These are phyloP conservation scores for Populus hybrid DNA, from an alignment of 441 rosid genomes.

Conservation along the genomic window DNA sequence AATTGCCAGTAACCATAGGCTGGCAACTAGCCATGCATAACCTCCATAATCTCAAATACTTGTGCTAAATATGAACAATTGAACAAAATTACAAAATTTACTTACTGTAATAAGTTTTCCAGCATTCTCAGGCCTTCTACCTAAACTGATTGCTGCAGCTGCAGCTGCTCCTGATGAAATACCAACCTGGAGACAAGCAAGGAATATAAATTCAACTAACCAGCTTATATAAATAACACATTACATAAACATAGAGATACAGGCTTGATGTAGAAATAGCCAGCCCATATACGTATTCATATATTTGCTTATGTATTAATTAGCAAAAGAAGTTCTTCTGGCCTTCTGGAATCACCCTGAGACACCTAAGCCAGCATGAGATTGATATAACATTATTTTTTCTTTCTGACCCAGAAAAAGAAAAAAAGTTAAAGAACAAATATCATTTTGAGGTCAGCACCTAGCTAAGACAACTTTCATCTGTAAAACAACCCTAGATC, in stretches of 20 bases:
- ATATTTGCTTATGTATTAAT: background rate
- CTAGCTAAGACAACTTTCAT: background rate
- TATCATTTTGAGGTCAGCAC: background rate
- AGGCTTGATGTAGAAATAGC: background rate
- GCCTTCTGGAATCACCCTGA: background rate
- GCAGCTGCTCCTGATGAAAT: constrained; percentile 97
- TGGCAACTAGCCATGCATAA: background rate
- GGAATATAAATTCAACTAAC: constrained; percentile 1
- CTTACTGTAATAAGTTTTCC: constrained; percentile 87
- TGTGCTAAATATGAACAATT: background rate
- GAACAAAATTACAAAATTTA: background rate
- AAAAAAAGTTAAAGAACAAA: background rate
- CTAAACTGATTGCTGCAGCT: constrained; percentile 76
- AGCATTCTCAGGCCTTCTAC: constrained; percentile 78
- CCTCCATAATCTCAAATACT: background rate
- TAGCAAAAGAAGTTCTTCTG: background rate
- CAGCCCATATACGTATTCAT: background rate
- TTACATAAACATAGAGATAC: background rate
- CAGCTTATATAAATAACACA: background rate
- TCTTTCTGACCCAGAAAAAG: background rate
- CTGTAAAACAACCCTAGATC: background rate
- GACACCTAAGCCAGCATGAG: constrained; percentile 1
- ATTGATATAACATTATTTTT: background rate
- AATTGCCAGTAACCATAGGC: too few relatives aligned
- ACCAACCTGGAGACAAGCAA: constrained; percentile 56